Evolutionary conservation across 495 filamentous ascomycete genomes (phyloP).

Genomic region (Gamarada debralockiae): DNA sequence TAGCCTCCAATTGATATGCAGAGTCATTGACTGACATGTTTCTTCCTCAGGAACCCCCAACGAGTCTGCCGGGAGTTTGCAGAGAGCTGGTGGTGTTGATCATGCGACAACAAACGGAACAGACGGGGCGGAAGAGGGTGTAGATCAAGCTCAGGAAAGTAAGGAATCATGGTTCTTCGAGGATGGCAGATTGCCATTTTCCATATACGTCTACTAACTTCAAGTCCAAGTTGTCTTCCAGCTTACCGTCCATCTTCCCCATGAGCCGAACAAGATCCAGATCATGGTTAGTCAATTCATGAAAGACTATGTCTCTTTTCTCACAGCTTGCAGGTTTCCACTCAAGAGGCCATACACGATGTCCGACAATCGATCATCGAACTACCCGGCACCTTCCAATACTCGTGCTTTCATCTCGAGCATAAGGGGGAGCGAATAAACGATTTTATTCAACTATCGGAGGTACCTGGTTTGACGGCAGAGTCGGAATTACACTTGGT

Average conservation of each 20-base stretch:
- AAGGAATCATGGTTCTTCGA: not conserved
- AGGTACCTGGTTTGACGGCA: conserved; percentile 72
- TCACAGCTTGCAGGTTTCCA: conserved; percentile 60
- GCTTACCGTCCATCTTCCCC: conserved; percentile 79
- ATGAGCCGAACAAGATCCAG: conserved; percentile 72
- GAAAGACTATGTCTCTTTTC: not conserved
- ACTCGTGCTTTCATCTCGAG: conserved; percentile 98
- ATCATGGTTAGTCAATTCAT: conserved; percentile 60
- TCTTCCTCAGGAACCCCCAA: conserved; percentile 5
- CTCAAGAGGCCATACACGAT: conserved; percentile 95
- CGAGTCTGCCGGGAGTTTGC: conserved; percentile 5
- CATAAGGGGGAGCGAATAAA: conserved; percentile 82
- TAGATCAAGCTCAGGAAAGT: conserved; percentile 25
- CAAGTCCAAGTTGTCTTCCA: conserved; percentile 53
- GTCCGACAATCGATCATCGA: conserved; percentile 96
- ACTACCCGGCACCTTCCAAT: conserved; percentile 87
- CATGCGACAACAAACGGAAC: conserved; percentile 25
- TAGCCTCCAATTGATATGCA: not conserved
- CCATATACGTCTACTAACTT: conserved; percentile 3
- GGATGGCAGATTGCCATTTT: not conserved
- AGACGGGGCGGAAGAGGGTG: conserved; percentile 26
- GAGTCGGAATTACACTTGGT: conserved; percentile 76
- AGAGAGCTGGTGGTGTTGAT: conserved; percentile 20
- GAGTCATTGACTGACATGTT: not conserved
- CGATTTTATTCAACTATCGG: conserved; percentile 90